Base-by-base conservation (phyloP, 1,284 basidiomycete genomes). In the Cystobasidium pallidum region DNA sequence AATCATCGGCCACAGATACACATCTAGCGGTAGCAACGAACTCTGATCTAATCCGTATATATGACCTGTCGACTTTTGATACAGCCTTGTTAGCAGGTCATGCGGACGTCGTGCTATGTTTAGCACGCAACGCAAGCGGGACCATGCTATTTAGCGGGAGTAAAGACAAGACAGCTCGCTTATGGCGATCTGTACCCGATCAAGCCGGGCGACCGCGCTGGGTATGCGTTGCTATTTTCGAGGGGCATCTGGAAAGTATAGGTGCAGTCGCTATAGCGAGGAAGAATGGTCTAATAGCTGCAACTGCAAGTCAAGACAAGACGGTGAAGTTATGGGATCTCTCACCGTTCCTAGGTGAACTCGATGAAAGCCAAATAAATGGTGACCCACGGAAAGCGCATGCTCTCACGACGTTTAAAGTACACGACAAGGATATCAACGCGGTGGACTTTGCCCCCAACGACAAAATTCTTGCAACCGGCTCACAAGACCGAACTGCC, bases 281-380 rank as follows among this genome's bases (percentile, higher is more conserved):
- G 24, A 83, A 83, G 59, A 77, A 79, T 57, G 82, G 82, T 47
- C 83, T 83, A 32, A 94, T 95, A 82, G 85, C 94, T 84, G 90
- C 95, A 78, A 96, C 94, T 3, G 96, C 94, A 21, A 92, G 90
- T 78, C 94, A 98, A 82, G 96, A 99, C 80, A 88, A 92, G 34
- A 99, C 96, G 2, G 90, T 97, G 81, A 99, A 99, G 82, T 89
- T 99, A 86, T 99, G 96, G 96, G 94, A 99, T 81, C 81, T 96
- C 17, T 84, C 87, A 0, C 78, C 72, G 78, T 28, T 91, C 3
- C 30, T 73, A 3, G 68, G 76, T 36, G 62, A 64, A 34, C 3
- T 61, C 21, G 45, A 51, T 49, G 30, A 6, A 78, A 78, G 17
- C 24, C 75, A 3, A 70, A 76, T 13, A 77, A 77, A 30, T 79